Conservation (phyloP, 1,139 yeast genomes). For the Taiozyma sp. region DNA sequence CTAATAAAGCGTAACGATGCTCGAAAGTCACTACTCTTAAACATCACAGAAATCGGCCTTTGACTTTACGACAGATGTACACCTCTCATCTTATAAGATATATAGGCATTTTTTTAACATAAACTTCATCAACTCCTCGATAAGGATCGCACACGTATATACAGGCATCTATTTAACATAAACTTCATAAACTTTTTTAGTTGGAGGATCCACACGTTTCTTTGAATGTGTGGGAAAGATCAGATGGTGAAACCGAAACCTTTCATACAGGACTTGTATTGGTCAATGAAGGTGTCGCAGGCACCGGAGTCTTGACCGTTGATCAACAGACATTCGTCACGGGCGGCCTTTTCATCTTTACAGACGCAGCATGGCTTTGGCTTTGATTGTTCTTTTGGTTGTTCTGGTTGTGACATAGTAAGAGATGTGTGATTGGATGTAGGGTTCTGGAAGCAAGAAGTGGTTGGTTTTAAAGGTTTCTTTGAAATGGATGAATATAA, state of each 20-base stretch:
- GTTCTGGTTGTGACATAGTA: conserved; percentile 9
- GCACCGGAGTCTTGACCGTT: conserved; percentile 83
- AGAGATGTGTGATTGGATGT: background rate
- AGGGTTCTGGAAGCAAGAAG: too few relatives aligned
- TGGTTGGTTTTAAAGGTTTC: background rate
- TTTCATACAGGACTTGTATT: conserved; percentile 86
- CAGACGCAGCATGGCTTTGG: conserved; percentile 98
- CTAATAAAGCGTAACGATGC: too few relatives aligned
- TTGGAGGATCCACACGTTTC: background rate
- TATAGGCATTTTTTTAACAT: too few relatives aligned
- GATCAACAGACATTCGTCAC: conserved; percentile 83
- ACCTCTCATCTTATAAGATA: too few relatives aligned
- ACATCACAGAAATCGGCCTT: too few relatives aligned
- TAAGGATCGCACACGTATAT: background rate
- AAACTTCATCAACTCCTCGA: too few relatives aligned
- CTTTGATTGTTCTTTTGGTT: conserved; percentile 28
- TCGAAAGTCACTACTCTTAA: too few relatives aligned
- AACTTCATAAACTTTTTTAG: background rate
- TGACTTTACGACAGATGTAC: too few relatives aligned
- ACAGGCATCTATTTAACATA: background rate
- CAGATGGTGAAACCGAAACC: conserved; percentile 66
- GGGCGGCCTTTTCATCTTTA: conserved; percentile 68
- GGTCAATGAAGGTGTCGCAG: conserved; percentile 63
- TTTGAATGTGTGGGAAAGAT: background rate
- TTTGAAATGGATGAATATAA: background rate